A percentile compares a stretch with the other conserved stretches of the same genome.
Conservation (phyloP, 1,284 basidiomycete species). For the Tilletia indica region DNA sequence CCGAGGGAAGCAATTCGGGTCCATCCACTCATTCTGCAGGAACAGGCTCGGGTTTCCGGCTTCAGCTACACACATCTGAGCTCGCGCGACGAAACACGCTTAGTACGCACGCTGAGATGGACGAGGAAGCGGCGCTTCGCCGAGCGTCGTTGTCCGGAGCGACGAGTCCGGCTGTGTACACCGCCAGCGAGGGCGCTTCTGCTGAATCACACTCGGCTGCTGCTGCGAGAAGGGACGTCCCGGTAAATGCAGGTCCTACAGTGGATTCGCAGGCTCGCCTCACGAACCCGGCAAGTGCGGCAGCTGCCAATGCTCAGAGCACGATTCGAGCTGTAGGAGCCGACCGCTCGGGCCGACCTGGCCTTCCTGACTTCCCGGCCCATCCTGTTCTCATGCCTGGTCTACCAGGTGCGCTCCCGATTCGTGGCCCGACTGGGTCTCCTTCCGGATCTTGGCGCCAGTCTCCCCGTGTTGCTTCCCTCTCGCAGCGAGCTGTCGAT, state of each 20-base stretch:
- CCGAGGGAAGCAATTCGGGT: too few relatives aligned
- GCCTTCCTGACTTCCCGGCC: too few relatives aligned
- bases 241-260: not conserved
- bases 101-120: constrained; percentile 1
- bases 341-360: not conserved
- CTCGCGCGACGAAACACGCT: not conserved
- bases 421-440: not conserved
- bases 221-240: too few relatives aligned
- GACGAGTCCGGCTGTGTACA: not conserved
- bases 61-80: not conserved
- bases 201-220: not conserved
- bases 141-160: not conserved
- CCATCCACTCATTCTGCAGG: not conserved
- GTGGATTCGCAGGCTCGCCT: not conserved
- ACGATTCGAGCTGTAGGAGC: not conserved
- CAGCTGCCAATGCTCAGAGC: not conserved
- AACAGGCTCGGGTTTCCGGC: too few relatives aligned
- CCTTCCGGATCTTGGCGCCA: constrained; percentile 7
- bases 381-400: too few relatives aligned
- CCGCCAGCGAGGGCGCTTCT: not conserved
- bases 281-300: not conserved
- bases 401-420: not conserved
- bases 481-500: constrained; percentile 6
- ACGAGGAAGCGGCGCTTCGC: not conserved
- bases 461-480: constrained; percentile 2